phyloP scores from a whole-genome alignment of 1,284 basidiomycete genomes.

The Spongispora temasekensis region DNA sequence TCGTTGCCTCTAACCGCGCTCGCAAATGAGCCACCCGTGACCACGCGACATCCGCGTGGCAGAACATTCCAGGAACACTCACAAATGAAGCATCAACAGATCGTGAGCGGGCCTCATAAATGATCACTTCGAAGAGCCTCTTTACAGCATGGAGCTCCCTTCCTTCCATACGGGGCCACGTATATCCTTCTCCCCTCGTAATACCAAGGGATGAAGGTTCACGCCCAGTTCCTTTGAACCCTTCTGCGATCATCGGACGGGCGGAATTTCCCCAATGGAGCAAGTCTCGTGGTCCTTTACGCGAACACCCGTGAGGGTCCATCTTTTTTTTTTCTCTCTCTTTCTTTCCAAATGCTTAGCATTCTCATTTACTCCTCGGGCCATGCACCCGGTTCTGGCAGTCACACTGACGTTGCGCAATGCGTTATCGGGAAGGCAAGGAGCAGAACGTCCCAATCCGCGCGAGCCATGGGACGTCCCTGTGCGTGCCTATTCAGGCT shows the following conservation, averaged over 20 bases:
- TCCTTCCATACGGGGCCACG: neutral
- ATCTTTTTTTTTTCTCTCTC: too few relatives aligned
- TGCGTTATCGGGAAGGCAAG: too few relatives aligned
- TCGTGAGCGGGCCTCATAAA: neutral
- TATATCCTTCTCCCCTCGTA: neutral
- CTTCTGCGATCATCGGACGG: neutral
- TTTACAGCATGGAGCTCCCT: neutral
- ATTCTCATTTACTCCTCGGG: neutral
- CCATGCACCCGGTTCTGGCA: too few relatives aligned
- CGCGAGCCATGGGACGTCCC: too few relatives aligned
- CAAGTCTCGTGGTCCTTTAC: neutral
- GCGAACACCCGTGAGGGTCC: too few relatives aligned
- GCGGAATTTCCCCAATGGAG: neutral
- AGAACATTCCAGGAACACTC: neutral
- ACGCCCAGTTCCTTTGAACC: neutral
- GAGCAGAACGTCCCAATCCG: too few relatives aligned
- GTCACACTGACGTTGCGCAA: too few relatives aligned
- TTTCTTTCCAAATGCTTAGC: too few relatives aligned
- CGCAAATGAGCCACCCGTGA: too few relatives aligned
- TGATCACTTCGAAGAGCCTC: neutral
- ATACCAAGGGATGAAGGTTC: neutral
- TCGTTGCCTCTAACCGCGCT: too few relatives aligned
- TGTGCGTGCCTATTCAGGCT: too few relatives aligned
- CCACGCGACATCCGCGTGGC: neutral
- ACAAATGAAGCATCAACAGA: neutral